A percentile compares a stretch with the other conserved stretches of the same genome.
These are phyloP conservation scores for Xylaria sp. DNA, from an alignment of 2,329 filamentous ascomycete genomes.

Conservation along the genomic window DNA sequence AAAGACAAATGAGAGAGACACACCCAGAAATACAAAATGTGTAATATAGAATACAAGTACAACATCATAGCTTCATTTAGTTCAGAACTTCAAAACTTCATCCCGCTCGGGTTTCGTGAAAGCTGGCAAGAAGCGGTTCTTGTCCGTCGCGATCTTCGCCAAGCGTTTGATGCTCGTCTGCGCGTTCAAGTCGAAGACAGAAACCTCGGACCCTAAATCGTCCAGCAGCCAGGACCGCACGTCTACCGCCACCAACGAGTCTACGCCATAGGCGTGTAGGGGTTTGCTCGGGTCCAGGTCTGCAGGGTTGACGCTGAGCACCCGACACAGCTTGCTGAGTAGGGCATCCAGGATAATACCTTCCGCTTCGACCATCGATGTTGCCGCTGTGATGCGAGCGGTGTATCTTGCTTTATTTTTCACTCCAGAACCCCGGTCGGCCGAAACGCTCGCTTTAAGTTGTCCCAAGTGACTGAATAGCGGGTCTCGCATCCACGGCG, in stretches of 20 bases:
- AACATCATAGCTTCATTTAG: neutral
- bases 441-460: conserved; percentile 8
- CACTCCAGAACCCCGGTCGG: neutral
- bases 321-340: conserved; percentile 41
- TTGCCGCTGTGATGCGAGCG: conserved; percentile 37
- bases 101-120: conserved; percentile 11
- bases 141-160: conserved; percentile 40
- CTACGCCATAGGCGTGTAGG: conserved; percentile 42
- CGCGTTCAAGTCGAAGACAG: conserved; percentile 44
- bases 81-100: conserved; percentile 11
- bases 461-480: conserved; percentile 41
- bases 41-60: neutral
- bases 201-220: conserved; percentile 42
- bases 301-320: conserved; percentile 40
- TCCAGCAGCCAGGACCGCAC: conserved; percentile 42
- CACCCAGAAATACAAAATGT: neutral
- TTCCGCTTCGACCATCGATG: conserved; percentile 39
- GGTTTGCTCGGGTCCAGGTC: conserved; percentile 39
- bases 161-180: conserved; percentile 42
- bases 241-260: conserved; percentile 44
- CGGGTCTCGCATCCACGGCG: conserved; percentile 40
- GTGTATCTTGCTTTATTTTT: conserved; percentile 33
- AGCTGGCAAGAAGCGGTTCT: conserved; percentile 39
- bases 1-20: neutral
- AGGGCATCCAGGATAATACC: conserved; percentile 42